Conservation (phyloP, 2,329 filamentous ascomycete genomes). For the Alternaria arborescens region DNA sequence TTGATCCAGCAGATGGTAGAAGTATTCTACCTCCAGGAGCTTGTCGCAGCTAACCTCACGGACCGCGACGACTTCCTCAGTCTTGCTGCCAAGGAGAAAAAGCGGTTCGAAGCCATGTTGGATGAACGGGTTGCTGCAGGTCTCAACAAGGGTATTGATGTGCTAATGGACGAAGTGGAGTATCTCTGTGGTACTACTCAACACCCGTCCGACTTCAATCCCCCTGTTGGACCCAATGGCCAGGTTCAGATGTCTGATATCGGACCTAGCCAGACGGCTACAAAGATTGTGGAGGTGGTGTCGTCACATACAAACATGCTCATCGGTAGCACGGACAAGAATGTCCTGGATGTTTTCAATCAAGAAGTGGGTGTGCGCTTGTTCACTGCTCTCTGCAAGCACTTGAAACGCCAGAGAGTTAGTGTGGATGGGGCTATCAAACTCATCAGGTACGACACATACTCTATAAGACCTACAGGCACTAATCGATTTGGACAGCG, state of each 20-base stretch:
- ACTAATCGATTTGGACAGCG: conserved; percentile 59
- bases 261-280: conserved; percentile 81
- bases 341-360: conserved; percentile 97
- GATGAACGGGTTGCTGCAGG: conserved; percentile 96
- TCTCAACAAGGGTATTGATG: conserved; percentile 96
- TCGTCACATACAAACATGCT: conserved; percentile 92
- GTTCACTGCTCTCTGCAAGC: conserved; percentile 93
- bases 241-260: conserved; percentile 60
- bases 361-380: conserved; percentile 94
- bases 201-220: conserved; percentile 88
- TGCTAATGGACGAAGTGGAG: conserved; percentile 97
- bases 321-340: conserved; percentile 94
- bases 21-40: conserved; percentile 96
- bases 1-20: conserved; percentile 99
- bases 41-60: conserved; percentile 80
- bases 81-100: conserved; percentile 91
- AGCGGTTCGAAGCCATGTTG: conserved; percentile 98
- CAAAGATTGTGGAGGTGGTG: conserved; percentile 83
- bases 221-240: conserved; percentile 56
- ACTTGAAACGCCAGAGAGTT: conserved; percentile 94
- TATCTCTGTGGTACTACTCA: conserved; percentile 92
- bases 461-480: not conserved
- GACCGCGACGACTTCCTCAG: conserved; percentile 96
- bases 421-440: conserved; percentile 88
- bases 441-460: conserved; percentile 71